These are phyloP conservation scores for Endoconidiophora laricicola DNA, from an alignment of 2,329 filamentous ascomycete genomes.

Conservation along the genomic window DNA sequence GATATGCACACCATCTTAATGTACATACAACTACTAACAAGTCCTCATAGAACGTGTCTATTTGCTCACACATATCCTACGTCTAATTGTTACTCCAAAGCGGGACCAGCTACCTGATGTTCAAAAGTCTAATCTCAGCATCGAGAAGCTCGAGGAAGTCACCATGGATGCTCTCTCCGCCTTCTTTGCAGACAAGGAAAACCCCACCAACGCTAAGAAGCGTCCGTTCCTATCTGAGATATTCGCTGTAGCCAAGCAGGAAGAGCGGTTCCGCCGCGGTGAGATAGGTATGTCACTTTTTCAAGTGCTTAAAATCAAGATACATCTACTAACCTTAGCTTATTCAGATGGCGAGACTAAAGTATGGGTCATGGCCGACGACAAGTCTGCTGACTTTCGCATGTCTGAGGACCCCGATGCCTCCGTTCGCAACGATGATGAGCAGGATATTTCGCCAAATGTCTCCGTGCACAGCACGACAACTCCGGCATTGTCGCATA, in stretches of 20 bases:
- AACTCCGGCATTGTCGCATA: too few relatives aligned
- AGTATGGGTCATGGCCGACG: constrained; percentile 35
- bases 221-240: constrained; percentile 40
- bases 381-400: constrained; percentile 23
- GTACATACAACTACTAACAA: constrained; percentile 7
- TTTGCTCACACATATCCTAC: constrained; percentile 43
- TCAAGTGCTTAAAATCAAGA: constrained; percentile 11
- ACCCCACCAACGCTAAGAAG: constrained; percentile 36
- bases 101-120: constrained; percentile 34
- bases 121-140: constrained; percentile 34
- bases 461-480: too few relatives aligned
- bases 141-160: constrained; percentile 39
- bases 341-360: constrained; percentile 29
- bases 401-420: too few relatives aligned
- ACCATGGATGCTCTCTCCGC: constrained; percentile 40
- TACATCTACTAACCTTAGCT: background rate
- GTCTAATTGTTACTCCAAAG: constrained; percentile 35
- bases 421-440: too few relatives aligned
- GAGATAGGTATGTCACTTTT: constrained; percentile 34
- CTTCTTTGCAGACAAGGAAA: constrained; percentile 41
- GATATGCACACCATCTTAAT: background rate
- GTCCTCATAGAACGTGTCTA: constrained; percentile 36
- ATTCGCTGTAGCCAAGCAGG: constrained; percentile 40
- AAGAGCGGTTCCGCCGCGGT: constrained; percentile 38
- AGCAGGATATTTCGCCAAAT: too few relatives aligned